Evolutionary conservation across 805 yeast species (phyloP).

Genomic region (Saccharomycopsis fibuligera): DNA sequence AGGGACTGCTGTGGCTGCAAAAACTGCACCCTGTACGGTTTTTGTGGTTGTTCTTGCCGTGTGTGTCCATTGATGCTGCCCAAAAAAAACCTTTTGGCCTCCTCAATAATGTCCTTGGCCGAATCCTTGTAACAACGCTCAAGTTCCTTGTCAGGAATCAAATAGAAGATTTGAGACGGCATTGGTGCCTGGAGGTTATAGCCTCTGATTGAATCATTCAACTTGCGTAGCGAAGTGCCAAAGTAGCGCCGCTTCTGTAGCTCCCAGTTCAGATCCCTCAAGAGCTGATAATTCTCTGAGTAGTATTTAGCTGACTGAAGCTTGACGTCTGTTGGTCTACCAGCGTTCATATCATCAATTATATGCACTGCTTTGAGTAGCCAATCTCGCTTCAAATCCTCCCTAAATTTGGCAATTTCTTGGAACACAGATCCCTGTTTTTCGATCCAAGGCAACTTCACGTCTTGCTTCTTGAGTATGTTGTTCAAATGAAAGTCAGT

Average conservation of each 20-base stretch:
- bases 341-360: conserved; percentile 23
- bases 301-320: conserved; percentile 4
- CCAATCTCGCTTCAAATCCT: conserved; percentile 38
- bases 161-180: conserved; percentile 51
- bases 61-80: too few species aligned
- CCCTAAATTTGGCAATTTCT: conserved; percentile 43
- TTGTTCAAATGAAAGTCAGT: conserved; percentile 78
- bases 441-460: conserved; percentile 88
- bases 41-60: too few species aligned
- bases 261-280: conserved; percentile 35
- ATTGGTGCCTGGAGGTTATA: conserved; percentile 61
- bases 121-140: conserved; percentile 33
- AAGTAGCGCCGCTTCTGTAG: conserved; percentile 28
- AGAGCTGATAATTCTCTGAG: not conserved
- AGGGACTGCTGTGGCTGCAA: too few species aligned
- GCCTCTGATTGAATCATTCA: conserved; percentile 48
- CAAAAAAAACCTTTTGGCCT: conserved; percentile 1
- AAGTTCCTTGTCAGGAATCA: conserved; percentile 40
- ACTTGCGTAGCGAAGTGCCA: conserved; percentile 30
- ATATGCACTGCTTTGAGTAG: conserved; percentile 27
- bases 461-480: conserved; percentile 67
- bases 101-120: conserved; percentile 5
- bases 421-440: conserved; percentile 53
- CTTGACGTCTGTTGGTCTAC: conserved; percentile 22
- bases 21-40: too few species aligned